Evolutionary conservation across 1,284 basidiomycete genomes (phyloP).

Genomic region (Gymnopus androsaceus): DNA sequence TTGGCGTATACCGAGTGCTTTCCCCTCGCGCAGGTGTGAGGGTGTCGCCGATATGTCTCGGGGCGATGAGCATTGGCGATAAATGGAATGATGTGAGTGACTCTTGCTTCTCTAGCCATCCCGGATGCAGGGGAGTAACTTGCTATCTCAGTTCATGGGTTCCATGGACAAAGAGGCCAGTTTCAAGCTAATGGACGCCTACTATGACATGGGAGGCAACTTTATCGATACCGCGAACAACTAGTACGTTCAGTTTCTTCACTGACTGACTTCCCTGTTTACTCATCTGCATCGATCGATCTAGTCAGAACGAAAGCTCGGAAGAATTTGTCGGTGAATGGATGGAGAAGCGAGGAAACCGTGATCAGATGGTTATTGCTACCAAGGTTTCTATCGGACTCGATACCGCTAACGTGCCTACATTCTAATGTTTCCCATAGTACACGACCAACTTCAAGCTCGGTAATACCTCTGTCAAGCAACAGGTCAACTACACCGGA

Average conservation of each 20-base stretch:
- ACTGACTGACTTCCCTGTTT: no score
- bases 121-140: background rate
- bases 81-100: conserved; percentile 33
- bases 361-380: conserved; percentile 17
- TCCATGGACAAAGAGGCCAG: conserved; percentile 22
- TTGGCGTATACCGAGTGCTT: conserved; percentile 31
- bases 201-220: conserved; percentile 15
- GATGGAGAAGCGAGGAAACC: conserved; percentile 14
- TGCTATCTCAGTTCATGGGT: conserved; percentile 21
- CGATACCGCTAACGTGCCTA: background rate
- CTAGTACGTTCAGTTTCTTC: conserved; percentile 13
- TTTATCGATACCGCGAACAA: conserved; percentile 20
- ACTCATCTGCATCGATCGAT: background rate
- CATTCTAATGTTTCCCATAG: conserved; percentile 1
- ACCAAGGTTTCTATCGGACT: conserved; percentile 9
- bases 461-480: conserved; percentile 25
- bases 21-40: conserved; percentile 41
- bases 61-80: conserved; percentile 51
- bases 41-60: conserved; percentile 50
- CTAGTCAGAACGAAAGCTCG: conserved; percentile 15
- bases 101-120: background rate
- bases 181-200: conserved; percentile 39
- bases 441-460: conserved; percentile 29
- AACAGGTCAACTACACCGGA: conserved; percentile 46
- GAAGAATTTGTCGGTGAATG: conserved; percentile 17